Evolutionary conservation across 352 stramenopile genomes (phyloP), one percentile per base, ranked within the genome.

Genomic region (Phytophthora brassicae): DNA sequence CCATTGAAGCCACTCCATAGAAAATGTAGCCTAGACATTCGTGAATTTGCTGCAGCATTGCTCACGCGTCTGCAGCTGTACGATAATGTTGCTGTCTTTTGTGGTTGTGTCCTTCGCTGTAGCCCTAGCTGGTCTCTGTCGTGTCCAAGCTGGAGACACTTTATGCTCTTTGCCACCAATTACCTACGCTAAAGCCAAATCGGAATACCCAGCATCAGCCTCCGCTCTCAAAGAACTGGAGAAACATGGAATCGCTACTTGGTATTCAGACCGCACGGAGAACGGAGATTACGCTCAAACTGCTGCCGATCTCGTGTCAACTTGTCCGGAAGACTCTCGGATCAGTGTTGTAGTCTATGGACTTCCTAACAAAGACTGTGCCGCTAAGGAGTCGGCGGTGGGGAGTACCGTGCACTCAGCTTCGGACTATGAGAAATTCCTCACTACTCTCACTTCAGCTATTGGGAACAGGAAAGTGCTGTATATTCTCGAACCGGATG

Each of bases 291-390:
- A 83, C 55, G 63, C 57, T 9, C 38, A 68, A 17, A 73, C 59
- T 11, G 64, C 68, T 1, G 42, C 60, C 41, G 33, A 72, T 28
- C 60, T 89, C 9, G 68, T 86, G 24, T 41, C 56, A 17, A 50
- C 54, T 16, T 87, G 79, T 41, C 26, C 61, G 4, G 53, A 72
- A 26, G 67, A 74, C 19, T 74, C 75, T 33, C 76, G 79, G 6
- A 61, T 89, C 17, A 88, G 61, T 54, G 51, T 89, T 33, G 78
- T 91, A 6, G 70, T 91, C 41, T 90, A 91, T 67, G 84, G 81
- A 3, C 58, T 92, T 19, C 78, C 81, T 4, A 84, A 90, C 65
- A 91, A 91, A 50, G 81, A 93, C 69, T 93, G 84, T 45, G 72
- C 76, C 5, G 75, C 74, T 0, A 73, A 71, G 33, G 79, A 84